Conservation (phyloP, 1,284 basidiomycete species). For the Entoloma clypeatum region DNA sequence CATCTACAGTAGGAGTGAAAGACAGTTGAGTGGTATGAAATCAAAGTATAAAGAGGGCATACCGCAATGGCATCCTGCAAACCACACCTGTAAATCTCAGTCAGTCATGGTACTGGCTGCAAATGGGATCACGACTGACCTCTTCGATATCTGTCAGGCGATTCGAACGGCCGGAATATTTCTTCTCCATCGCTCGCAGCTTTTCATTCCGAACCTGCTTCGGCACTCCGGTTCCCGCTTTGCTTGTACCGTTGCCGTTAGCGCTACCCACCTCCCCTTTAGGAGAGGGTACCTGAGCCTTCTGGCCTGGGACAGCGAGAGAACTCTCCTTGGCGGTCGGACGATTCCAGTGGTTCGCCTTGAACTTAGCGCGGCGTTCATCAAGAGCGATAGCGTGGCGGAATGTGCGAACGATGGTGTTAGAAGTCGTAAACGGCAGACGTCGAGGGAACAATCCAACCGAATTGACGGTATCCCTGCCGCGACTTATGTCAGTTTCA, state of each 20-base stretch:
- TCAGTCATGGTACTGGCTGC: background rate
- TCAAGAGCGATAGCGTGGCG: constrained; percentile 65
- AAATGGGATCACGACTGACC: constrained; percentile 30
- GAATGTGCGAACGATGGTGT: constrained; percentile 54
- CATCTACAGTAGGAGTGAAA: constrained; percentile 31
- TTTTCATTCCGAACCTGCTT: no score
- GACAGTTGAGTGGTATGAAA: background rate
- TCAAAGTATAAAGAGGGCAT: constrained; percentile 11
- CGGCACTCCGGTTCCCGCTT: no score
- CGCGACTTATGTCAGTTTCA: background rate
- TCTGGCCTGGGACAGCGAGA: constrained; percentile 24
- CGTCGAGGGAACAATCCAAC: constrained; percentile 51
- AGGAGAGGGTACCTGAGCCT: constrained; percentile 13
- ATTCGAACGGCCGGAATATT: constrained; percentile 22
- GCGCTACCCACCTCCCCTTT: background rate
- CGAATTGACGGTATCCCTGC: constrained; percentile 57
- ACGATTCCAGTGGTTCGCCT: constrained; percentile 41
- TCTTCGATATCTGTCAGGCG: constrained; percentile 44
- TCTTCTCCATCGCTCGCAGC: constrained; percentile 24
- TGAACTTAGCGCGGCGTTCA: constrained; percentile 62
- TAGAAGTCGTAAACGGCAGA: constrained; percentile 42
- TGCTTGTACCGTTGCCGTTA: no score
- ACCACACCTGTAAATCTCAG: constrained; percentile 35
- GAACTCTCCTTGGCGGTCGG: constrained; percentile 23
- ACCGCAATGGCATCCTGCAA: constrained; percentile 38